Conservation (phyloP, 441 rosid species). For the Corymbia citriodora region DNA sequence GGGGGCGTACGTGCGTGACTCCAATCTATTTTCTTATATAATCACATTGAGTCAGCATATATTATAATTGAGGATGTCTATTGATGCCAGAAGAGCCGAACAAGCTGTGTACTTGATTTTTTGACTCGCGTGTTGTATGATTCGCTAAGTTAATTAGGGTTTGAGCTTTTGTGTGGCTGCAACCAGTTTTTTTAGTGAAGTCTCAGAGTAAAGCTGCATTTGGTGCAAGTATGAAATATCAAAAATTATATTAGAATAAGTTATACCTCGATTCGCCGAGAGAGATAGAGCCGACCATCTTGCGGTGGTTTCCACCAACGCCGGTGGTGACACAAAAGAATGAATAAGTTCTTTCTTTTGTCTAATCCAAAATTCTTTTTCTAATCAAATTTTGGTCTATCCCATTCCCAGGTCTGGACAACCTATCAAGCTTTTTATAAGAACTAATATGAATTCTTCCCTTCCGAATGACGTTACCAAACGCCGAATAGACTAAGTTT, state of each 20-base stretch:
- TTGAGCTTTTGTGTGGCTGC: background rate
- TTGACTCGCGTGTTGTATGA: background rate
- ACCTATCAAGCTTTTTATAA: background rate
- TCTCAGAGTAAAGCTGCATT: background rate
- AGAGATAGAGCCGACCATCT: background rate
- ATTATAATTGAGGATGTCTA: background rate
- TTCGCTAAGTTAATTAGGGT: background rate
- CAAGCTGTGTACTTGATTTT: background rate
- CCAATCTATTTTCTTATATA: background rate
- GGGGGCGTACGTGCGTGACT: background rate
- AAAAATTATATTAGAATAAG: background rate
- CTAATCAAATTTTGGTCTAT: background rate
- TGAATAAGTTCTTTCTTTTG: background rate
- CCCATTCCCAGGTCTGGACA: background rate
- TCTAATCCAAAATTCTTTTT: background rate
- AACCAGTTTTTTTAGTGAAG: background rate
- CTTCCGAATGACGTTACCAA: background rate
- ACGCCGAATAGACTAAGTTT: background rate
- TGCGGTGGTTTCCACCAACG: background rate
- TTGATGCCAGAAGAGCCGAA: background rate
- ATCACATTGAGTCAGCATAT: background rate
- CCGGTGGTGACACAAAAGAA: background rate
- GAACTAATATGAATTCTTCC: background rate
- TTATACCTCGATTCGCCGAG: background rate
- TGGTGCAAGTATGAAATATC: background rate